Percentiles rank a stretch among this genome's conserved stretches.
These are phyloP conservation scores for Colletotrichum zoysiae DNA, from an alignment of 2,329 filamentous ascomycete species.

Conservation along the genomic window DNA sequence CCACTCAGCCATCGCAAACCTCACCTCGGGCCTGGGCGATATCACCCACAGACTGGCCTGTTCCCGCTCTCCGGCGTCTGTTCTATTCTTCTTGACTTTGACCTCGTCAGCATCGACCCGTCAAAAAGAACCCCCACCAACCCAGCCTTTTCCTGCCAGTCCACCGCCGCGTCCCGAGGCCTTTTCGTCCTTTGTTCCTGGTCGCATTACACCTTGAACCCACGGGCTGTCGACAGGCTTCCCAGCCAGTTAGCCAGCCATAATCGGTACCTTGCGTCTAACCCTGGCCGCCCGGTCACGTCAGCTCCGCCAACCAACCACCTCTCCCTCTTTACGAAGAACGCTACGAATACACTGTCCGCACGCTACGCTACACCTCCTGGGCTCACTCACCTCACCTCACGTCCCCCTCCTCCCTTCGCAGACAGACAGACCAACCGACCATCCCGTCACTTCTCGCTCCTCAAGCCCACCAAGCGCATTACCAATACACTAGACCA, in stretches of 20 bases:
- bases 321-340: neutral
- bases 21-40: slow-evolving; percentile 13
- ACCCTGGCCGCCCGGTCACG: slow-evolving; percentile 31
- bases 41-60: slow-evolving; percentile 20
- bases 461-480: neutral
- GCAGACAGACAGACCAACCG: slow-evolving; percentile 14
- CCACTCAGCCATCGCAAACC: slow-evolving; percentile 13
- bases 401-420: slow-evolving; percentile 22
- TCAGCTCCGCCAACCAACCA: slow-evolving; percentile 33
- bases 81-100: slow-evolving; percentile 23
- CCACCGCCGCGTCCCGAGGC: slow-evolving; percentile 14
- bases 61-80: slow-evolving; percentile 17
- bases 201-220: slow-evolving; percentile 11
- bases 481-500: neutral
- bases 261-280: slow-evolving; percentile 40
- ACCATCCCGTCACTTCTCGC: slow-evolving; percentile 20
- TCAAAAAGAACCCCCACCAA: neutral
- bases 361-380: neutral
- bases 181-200: slow-evolving; percentile 37
- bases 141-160: slow-evolving; percentile 31
- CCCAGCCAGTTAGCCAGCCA: slow-evolving; percentile 19
- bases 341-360: neutral
- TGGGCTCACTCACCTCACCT: slow-evolving; percentile 22
- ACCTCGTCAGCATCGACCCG: slow-evolving; percentile 28
- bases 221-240: slow-evolving; percentile 20